Percentiles rank a stretch among this genome's conserved stretches.
These are phyloP conservation scores for Schizochytrium sp. DNA, from an alignment of 108 stramenopile species.

Conservation along the genomic window DNA sequence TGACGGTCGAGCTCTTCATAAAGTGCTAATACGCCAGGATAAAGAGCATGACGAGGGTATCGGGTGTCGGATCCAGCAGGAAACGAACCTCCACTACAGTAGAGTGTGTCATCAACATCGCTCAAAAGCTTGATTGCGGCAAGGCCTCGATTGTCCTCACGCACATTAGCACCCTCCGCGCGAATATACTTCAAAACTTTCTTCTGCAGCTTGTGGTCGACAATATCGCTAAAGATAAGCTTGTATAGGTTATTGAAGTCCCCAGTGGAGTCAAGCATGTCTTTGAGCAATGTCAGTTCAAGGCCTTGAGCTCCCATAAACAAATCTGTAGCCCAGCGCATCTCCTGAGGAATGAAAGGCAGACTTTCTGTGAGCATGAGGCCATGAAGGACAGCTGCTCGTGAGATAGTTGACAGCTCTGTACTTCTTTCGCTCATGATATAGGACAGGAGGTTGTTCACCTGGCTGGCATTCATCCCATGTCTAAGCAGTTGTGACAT, in stretches of 20 bases:
- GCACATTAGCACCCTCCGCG: conserved; percentile 69
- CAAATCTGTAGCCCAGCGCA: conserved; percentile 68
- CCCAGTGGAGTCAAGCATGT: conserved; percentile 74
- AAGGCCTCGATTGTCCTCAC: background rate
- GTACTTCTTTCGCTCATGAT: conserved; percentile 25
- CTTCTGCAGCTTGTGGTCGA: conserved; percentile 58
- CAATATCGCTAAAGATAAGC: conserved; percentile 74
- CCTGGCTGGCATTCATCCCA: conserved; percentile 68
- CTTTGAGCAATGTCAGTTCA: conserved; percentile 75
- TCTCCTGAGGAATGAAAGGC: conserved; percentile 41
- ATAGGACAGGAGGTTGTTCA: conserved; percentile 31
- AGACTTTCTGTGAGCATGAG: conserved; percentile 69
- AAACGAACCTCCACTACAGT: conserved; percentile 67
- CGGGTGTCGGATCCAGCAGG: conserved; percentile 68
- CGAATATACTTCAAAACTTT: conserved; percentile 75
- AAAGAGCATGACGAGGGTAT: conserved; percentile 64
- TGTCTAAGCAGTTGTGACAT: conserved; percentile 71
- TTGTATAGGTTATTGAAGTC: conserved; percentile 77
- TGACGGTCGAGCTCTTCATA: conserved; percentile 76
- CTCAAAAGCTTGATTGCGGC: conserved; percentile 76
- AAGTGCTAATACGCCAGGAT: conserved; percentile 77
- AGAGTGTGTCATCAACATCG: conserved; percentile 79
- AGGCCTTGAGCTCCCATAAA: conserved; percentile 69
- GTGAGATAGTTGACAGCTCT: conserved; percentile 52
- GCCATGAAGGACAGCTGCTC: conserved; percentile 74